Evolutionary conservation across 441 rosid genomes (phyloP).

Genomic region (Pelargonium cotyledonis): DNA sequence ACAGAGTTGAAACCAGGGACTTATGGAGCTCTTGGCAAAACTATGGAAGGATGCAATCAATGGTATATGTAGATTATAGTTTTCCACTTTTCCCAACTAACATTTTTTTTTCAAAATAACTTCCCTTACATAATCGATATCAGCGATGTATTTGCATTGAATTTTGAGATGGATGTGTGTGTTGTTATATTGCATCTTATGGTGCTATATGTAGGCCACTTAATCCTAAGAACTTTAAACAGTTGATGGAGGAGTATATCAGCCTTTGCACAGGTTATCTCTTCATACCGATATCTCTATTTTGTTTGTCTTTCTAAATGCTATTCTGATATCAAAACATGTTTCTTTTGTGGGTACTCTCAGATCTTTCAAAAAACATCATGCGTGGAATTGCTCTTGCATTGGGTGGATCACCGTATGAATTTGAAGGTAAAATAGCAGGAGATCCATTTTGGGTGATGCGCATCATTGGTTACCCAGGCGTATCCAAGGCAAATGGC

Average conservation of each 20-base stretch:
- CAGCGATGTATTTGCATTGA: background rate
- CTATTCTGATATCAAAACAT: constrained; percentile 4
- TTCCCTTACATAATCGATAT: too few relatives aligned
- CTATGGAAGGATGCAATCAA: constrained; percentile 79
- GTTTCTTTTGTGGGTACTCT: constrained; percentile 12
- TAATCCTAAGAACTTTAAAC: constrained; percentile 46
- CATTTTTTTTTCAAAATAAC: too few relatives aligned
- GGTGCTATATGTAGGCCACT: constrained; percentile 50
- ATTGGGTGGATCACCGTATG: constrained; percentile 54
- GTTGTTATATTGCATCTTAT: constrained; percentile 3
- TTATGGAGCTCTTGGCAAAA: constrained; percentile 69
- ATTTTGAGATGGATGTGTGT: background rate
- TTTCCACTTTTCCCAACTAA: constrained; percentile 4
- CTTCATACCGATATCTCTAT: background rate
- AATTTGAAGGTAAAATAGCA: constrained; percentile 63
- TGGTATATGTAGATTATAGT: constrained; percentile 37
- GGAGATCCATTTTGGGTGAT: constrained; percentile 83
- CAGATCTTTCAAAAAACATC: constrained; percentile 70
- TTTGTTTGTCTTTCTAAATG: background rate
- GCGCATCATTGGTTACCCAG: constrained; percentile 80
- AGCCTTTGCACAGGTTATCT: constrained; percentile 58
- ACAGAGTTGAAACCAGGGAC: constrained; percentile 56
- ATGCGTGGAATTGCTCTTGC: constrained; percentile 69
- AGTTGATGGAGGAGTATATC: constrained; percentile 57
- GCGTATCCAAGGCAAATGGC: constrained; percentile 31